Percentiles rank a stretch among this genome's conserved stretches.
Evolutionary conservation across 2,329 filamentous ascomycete genomes (phyloP).

Genomic region (Aureobasidium sp.): DNA sequence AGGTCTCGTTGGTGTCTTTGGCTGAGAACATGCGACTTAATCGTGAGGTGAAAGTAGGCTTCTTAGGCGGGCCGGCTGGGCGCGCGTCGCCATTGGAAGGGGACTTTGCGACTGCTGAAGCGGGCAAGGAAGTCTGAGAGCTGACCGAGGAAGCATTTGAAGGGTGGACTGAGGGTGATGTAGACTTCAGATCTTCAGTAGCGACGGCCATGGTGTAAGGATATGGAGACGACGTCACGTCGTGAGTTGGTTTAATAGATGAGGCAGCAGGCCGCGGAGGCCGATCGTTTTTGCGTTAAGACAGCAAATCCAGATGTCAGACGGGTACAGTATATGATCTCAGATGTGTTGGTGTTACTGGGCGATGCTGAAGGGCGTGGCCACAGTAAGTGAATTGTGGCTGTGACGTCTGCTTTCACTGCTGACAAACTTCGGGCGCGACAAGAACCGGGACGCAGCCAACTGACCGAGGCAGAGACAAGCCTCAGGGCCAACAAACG

Average conservation of each 20-base stretch:
- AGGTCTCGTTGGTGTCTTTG: constrained; percentile 22
- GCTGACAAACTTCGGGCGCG: constrained; percentile 12
- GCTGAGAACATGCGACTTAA: constrained; percentile 38
- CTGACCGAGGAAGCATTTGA: constrained; percentile 16
- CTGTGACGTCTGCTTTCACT: constrained; percentile 11
- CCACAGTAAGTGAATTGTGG: background rate
- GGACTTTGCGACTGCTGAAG: constrained; percentile 7
- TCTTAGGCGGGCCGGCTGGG: constrained; percentile 27
- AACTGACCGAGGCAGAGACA: constrained; percentile 4
- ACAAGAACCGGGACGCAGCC: background rate
- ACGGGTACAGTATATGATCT: background rate
- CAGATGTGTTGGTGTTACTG: background rate
- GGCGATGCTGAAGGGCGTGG: background rate
- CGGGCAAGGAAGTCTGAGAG: constrained; percentile 22
- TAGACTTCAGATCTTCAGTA: constrained; percentile 5
- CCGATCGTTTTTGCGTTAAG: background rate
- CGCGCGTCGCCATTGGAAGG: constrained; percentile 17
- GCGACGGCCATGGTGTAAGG: constrained; percentile 10
- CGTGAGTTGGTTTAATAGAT: background rate
- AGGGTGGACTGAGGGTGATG: constrained; percentile 10
- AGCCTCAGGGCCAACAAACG: background rate
- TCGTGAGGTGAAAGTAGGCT: constrained; percentile 32
- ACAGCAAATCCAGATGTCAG: background rate
- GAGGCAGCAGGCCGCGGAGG: constrained; percentile 5
- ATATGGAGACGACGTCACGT: background rate